Conservation (phyloP, 2,329 filamentous ascomycete genomes). For the Fonsecaea multimorphosa region DNA sequence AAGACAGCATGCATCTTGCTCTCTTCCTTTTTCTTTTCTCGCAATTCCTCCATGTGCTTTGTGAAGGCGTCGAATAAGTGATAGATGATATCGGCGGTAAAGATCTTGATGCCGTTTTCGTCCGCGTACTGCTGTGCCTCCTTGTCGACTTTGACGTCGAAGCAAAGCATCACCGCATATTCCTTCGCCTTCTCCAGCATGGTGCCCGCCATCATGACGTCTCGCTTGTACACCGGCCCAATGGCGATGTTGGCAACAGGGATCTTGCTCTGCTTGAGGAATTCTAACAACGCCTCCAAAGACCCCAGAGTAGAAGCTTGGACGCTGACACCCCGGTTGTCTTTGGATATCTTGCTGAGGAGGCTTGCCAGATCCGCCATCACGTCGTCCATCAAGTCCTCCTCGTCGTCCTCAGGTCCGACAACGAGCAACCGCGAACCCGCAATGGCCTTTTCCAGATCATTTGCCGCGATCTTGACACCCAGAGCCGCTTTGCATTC, state of each 20-base stretch:
- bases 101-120: constrained; percentile 94
- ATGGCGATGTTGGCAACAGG: constrained; percentile 97
- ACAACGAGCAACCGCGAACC: constrained; percentile 94
- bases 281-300: constrained; percentile 92
- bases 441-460: constrained; percentile 93
- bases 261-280: constrained; percentile 94
- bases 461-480: constrained; percentile 98
- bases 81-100: constrained; percentile 98
- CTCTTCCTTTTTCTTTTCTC: constrained; percentile 94
- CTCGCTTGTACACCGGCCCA: constrained; percentile 95
- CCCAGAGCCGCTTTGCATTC: constrained; percentile 97
- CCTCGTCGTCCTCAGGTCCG: constrained; percentile 93
- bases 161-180: constrained; percentile 98
- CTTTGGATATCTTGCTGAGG: constrained; percentile 88
- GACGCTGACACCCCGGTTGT: constrained; percentile 92
- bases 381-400: constrained; percentile 94
- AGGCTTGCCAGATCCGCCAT: constrained; percentile 92
- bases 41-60: constrained; percentile 85
- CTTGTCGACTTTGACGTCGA: constrained; percentile 99
- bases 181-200: constrained; percentile 97
- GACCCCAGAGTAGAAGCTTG: constrained; percentile 98
- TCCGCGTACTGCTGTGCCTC: constrained; percentile 90
- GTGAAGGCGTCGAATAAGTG: constrained; percentile 97
- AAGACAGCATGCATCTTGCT: constrained; percentile 95
- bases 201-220: constrained; percentile 89